These are phyloP conservation scores for Microcyclospora pomicola DNA, from an alignment of 2,329 filamentous ascomycete species.

Conservation along the genomic window DNA sequence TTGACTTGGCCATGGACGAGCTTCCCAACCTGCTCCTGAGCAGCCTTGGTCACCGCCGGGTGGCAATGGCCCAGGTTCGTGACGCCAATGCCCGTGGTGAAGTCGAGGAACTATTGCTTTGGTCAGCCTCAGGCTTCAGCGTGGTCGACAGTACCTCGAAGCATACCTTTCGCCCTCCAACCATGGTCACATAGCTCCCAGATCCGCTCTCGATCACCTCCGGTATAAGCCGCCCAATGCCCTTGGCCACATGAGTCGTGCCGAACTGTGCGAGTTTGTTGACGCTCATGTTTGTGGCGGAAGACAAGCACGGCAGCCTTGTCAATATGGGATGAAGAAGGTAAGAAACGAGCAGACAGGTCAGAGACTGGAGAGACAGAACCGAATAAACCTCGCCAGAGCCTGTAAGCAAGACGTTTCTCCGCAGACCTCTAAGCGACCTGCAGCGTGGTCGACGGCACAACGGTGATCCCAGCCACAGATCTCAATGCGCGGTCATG, in stretches of 20 bases:
- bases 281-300: constrained; percentile 4
- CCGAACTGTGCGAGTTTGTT: constrained; percentile 8
- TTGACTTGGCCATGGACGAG: constrained; percentile 29
- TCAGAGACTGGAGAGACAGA: too few relatives aligned
- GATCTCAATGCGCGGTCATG: too few relatives aligned
- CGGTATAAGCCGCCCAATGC: constrained; percentile 8
- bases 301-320: neutral
- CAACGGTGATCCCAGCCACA: too few relatives aligned
- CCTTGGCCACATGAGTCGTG: constrained; percentile 7
- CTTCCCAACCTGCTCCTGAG: constrained; percentile 23
- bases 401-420: too few relatives aligned
- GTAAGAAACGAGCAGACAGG: too few relatives aligned
- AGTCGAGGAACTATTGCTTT: constrained; percentile 19
- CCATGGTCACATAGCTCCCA: constrained; percentile 22
- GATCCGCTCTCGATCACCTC: constrained; percentile 20
- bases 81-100: constrained; percentile 24
- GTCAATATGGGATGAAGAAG: too few relatives aligned
- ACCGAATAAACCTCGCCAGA: too few relatives aligned
- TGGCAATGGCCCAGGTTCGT: constrained; percentile 26
- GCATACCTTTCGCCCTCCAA: neutral
- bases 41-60: constrained; percentile 23
- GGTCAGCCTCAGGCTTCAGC: constrained; percentile 6
- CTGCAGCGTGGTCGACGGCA: too few relatives aligned
- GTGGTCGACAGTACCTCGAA: too few relatives aligned
- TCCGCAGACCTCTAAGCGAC: too few relatives aligned